These are phyloP conservation scores for Lasiodiplodia citricola DNA, from an alignment of 2,329 filamentous ascomycete species.

Conservation along the genomic window DNA sequence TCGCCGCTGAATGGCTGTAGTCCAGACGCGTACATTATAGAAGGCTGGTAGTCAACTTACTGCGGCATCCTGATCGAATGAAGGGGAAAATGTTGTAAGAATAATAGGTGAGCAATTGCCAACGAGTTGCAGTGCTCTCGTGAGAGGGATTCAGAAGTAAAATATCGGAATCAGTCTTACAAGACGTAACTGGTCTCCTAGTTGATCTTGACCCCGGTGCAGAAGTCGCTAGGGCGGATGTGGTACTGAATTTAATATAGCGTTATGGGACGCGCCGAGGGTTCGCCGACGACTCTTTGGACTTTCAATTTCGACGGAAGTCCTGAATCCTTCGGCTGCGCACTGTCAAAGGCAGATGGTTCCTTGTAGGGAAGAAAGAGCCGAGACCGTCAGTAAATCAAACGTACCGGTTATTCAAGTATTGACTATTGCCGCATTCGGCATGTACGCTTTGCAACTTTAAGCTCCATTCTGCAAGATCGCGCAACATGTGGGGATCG, in stretches of 20 bases:
- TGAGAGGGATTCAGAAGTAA: not conserved
- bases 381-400: not conserved
- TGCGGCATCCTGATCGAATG: not conserved
- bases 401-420: not conserved
- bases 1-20: not conserved
- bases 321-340: no score
- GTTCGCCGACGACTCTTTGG: not conserved
- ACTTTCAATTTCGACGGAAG: no score
- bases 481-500: conserved; percentile 3
- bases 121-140: not conserved
- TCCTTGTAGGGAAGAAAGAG: not conserved
- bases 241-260: no score
- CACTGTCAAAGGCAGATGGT: not conserved
- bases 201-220: not conserved
- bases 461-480: not conserved
- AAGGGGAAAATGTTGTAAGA: not conserved
- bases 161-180: not conserved
- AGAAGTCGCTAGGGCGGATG: not conserved
- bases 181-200: not conserved
- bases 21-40: not conserved
- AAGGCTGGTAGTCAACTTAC: not conserved
- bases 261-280: not conserved
- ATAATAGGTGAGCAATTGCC: not conserved
- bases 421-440: not conserved
- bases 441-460: not conserved